These are phyloP conservation scores for Cyathus striatus DNA, from an alignment of 768 basidiomycete genomes.

Conservation along the genomic window DNA sequence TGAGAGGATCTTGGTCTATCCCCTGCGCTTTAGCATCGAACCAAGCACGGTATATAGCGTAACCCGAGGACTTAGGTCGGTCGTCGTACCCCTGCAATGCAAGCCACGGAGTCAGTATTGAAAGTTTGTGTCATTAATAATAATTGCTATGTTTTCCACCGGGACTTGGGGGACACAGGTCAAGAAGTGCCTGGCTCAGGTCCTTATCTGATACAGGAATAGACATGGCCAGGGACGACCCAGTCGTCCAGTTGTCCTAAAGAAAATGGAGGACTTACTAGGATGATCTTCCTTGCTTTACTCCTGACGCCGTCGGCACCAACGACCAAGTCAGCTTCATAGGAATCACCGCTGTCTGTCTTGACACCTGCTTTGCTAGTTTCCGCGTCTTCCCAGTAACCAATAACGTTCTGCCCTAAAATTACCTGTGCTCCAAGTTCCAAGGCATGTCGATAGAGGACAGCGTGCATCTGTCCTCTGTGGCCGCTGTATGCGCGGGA, in stretches of 20 bases:
- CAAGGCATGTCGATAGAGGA: constrained; percentile 14
- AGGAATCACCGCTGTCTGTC: constrained; percentile 3
- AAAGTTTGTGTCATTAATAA: background rate
- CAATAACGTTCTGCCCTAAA: constrained; percentile 10
- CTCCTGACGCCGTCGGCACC: constrained; percentile 20
- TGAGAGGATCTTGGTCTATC: constrained; percentile 3
- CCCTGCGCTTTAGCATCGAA: constrained; percentile 5
- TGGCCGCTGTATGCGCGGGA: constrained; percentile 15
- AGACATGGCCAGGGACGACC: background rate
- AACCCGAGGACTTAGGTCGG: constrained; percentile 15
- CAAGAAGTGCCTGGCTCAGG: no score
- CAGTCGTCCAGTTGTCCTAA: background rate
- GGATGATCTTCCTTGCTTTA: constrained; percentile 12
- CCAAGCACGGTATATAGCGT: constrained; percentile 19
- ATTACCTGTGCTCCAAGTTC: constrained; percentile 11
- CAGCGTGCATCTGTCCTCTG: constrained; percentile 15
- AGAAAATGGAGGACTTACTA: constrained; percentile 9
- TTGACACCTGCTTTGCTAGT: constrained; percentile 12
- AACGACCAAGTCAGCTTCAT: constrained; percentile 17
- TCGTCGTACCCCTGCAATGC: constrained; percentile 14
- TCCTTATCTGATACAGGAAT: no score
- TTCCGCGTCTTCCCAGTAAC: constrained; percentile 14
- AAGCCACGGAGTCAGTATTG: no score
- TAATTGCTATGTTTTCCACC: background rate
- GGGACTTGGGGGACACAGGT: no score